Evolutionary conservation across 2,329 filamentous ascomycete genomes (phyloP), one percentile per base, ranked within the genome.

Genomic region (Arthrobotrys sinensis): DNA sequence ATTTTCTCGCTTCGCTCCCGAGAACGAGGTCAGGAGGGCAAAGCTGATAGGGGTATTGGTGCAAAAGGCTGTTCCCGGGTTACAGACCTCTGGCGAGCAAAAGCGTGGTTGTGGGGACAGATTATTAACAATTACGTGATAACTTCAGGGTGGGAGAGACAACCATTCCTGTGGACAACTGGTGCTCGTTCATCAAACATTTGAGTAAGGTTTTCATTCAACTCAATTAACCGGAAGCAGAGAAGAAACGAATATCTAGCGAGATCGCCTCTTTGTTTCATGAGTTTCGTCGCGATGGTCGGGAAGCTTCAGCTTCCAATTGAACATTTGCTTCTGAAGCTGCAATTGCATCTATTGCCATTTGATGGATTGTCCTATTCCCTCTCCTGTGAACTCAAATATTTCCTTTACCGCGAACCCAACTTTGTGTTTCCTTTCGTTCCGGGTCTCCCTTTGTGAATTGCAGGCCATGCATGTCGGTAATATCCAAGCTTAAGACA

Each of bases 401-500:
- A 5, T 8, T 53, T 43, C 21, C 21, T 28, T 55, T 16, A 65
- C 46, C 57, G 46, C 28, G 12, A 72, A 60, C 3, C 11, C 36
- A 34, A 8, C 55, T 38, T 21, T 57, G 14, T 24, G 45, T 43
- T 6, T 40, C 28, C 28, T 43, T 12, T 43, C 34, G 38, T 63
- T 11, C 24, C 24, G 24, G 24, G 24, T 28, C 24, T 28, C 43
- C 36, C 46, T 67, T 50, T 28, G 11, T 48, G 46, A 38, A 38
- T 50, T 64, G 38, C 63, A 40, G 34, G 52, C 50, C 50, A 32
- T 48, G 48, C 36, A 60, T 60, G 36, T 60, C 36, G 55, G 55
- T 60, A 60, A 43, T 34, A 65, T 62, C 62, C 34, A 64, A 66
- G 67, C 53, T 78, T 72, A 78, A 78, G 75, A 78, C 73, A 77